Evolutionary conservation across 108 stramenopile species (phyloP).

Genomic region (Cyclotella kingstonii): DNA sequence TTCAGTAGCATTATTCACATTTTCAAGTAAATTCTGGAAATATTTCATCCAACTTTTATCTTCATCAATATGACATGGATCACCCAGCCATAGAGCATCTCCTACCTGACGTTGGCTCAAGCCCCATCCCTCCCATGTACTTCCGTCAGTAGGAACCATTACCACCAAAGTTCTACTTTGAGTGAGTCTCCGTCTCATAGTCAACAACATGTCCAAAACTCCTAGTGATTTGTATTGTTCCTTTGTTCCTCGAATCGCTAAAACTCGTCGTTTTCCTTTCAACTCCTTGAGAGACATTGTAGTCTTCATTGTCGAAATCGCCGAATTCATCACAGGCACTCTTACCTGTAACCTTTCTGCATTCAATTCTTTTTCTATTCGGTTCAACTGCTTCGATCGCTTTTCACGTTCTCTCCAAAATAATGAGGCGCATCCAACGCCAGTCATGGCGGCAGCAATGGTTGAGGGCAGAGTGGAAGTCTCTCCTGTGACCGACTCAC

Average conservation of each 20-base stretch:
- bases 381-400: constrained; percentile 58
- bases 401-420: constrained; percentile 64
- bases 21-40: constrained; percentile 47
- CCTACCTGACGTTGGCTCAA: constrained; percentile 26
- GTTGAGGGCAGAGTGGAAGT: constrained; percentile 24
- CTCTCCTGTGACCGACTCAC: constrained; percentile 53
- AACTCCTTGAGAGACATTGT: constrained; percentile 19
- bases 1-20: neutral
- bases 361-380: constrained; percentile 83
- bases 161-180: constrained; percentile 64
- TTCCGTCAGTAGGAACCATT: constrained; percentile 61
- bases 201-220: constrained; percentile 32
- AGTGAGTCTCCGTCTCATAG: constrained; percentile 51
- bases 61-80: constrained; percentile 38
- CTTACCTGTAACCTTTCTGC: constrained; percentile 52
- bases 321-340: constrained; percentile 52
- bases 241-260: constrained; percentile 59
- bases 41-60: constrained; percentile 52
- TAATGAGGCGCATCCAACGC: constrained; percentile 36
- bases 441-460: constrained; percentile 18
- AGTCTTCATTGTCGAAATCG: constrained; percentile 20
- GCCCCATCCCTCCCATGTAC: constrained; percentile 43
- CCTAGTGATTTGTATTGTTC: constrained; percentile 34
- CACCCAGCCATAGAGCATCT: constrained; percentile 54
- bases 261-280: constrained; percentile 42